Base-by-base conservation (phyloP, 2,329 filamentous ascomycete genomes). In the Aspergillus carbonarius region DNA sequence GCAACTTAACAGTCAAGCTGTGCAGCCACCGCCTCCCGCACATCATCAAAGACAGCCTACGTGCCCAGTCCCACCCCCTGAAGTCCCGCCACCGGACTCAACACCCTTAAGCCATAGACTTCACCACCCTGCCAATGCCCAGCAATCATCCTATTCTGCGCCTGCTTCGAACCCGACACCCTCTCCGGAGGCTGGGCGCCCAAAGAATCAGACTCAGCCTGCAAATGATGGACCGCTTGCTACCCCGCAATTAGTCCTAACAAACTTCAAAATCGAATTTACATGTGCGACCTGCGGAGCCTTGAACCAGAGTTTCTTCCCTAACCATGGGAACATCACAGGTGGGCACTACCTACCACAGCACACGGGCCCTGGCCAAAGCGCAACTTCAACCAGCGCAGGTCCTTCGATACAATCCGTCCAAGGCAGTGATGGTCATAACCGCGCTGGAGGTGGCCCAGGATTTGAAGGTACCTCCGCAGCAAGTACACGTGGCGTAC, bases 191-290 rank as follows among this genome's bases (percentile, higher is more conserved):
- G 44, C 63, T n/a, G 61, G 55, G 12, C 64, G 62, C 18, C 62
- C 67, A 25, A 70, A 70, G 55, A 63, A 60, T 32, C 63, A 66
- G 6, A 59, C 60, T 27, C 72, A 70, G 32, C 55, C 63, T n/a
- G 60, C 63, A 15, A 60, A 63, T n/a, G 57, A 51, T 55, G 66
- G 69, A 18, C 70, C 72, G 52, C 59, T 66, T 40, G 60, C 62
- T 9, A 64, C 67, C 15, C 59, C 73, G 9, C 72, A 73, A 42
- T 61, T 73, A 46, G 63, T 72, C 30, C 63, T 75, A 5, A 71
- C 72, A 9, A 72, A 74, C 40, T 75, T 76, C 57, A 76, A 75
- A 58, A 74, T 76, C 40, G 74, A 76, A 47, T 76, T 76, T 25
- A 73, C 73, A 6, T 76, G 74, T 52, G 73, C 71, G 6, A 69